Evolutionary conservation across 2,329 filamentous ascomycete species (phyloP).

Genomic region (Aspergillus sp.): DNA sequence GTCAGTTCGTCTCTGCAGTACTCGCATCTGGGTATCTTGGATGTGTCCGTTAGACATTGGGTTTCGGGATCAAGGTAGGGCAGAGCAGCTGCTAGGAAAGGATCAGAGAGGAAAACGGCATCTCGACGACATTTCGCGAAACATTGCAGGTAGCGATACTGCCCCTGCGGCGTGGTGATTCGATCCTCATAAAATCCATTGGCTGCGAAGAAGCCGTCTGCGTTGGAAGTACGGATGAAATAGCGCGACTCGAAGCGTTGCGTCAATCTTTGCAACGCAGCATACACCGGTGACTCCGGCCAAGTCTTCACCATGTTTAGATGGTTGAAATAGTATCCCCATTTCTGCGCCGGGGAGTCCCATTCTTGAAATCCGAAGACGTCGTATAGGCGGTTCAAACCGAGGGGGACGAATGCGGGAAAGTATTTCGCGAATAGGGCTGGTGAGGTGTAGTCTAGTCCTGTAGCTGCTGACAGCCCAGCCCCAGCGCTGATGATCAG

Average conservation of each 20-base stretch:
- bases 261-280: background rate
- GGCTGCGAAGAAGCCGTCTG: constrained; percentile 13
- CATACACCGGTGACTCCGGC: constrained; percentile 8
- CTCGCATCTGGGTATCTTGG: constrained; percentile 8
- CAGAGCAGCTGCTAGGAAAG: constrained; percentile 12
- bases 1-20: constrained; percentile 15
- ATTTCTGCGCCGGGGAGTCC: constrained; percentile 12
- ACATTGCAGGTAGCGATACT: constrained; percentile 16
- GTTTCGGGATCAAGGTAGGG: constrained; percentile 10
- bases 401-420: constrained; percentile 26
- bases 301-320: constrained; percentile 12
- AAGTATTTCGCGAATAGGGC: constrained; percentile 17
- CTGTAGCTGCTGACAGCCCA: constrained; percentile 15
- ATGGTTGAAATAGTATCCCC: constrained; percentile 17
- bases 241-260: constrained; percentile 2
- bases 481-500: constrained; percentile 17
- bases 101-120: constrained; percentile 12
- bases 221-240: constrained; percentile 18
- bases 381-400: constrained; percentile 14
- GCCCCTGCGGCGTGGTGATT: constrained; percentile 16
- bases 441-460: constrained; percentile 17
- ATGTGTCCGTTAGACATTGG: constrained; percentile 9
- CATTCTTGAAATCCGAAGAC: constrained; percentile 13
- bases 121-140: constrained; percentile 13
- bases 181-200: constrained; percentile 11